Evolutionary conservation across 768 basidiomycete species (phyloP).

Genomic region (Rhodotorula sphaerocarpa): DNA sequence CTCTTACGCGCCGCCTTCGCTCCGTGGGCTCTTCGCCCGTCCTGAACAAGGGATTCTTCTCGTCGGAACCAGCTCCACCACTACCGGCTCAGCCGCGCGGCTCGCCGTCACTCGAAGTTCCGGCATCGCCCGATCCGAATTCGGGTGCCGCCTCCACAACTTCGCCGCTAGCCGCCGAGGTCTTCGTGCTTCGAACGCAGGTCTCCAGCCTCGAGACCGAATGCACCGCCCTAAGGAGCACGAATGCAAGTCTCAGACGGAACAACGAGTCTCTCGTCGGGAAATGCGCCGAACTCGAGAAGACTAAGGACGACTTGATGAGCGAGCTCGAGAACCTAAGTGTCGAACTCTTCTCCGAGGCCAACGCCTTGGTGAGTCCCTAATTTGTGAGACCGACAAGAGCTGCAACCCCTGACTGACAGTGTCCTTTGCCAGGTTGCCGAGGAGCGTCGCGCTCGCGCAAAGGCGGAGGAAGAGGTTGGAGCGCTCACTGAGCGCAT

Average conservation of each 20-base stretch:
- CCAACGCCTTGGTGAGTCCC: conserved; percentile 26
- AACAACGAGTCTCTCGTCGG: conserved; percentile 20
- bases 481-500: neutral
- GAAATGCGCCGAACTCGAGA: conserved; percentile 31
- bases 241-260: conserved; percentile 13
- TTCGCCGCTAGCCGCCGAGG: conserved; percentile 5
- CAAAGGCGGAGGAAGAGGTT: conserved; percentile 19
- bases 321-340: conserved; percentile 32
- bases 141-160: neutral
- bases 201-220: conserved; percentile 15
- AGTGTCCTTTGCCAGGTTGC: conserved; percentile 10
- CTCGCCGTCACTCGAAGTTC: conserved; percentile 3
- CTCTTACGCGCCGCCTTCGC: conserved; percentile 5
- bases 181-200: conserved; percentile 5
- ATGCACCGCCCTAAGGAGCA: conserved; percentile 3
- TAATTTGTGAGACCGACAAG: no score
- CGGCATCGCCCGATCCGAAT: neutral
- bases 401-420: no score
- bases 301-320: conserved; percentile 32
- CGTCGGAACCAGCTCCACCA: neutral
- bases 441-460: conserved; percentile 19
- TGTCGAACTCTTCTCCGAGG: conserved; percentile 33
- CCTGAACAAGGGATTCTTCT: conserved; percentile 5
- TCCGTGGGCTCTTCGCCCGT: conserved; percentile 21
- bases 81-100: conserved; percentile 1